Evolutionary conservation across 1,284 basidiomycete species (phyloP).

Genomic region (Ceratobasidium sp.): DNA sequence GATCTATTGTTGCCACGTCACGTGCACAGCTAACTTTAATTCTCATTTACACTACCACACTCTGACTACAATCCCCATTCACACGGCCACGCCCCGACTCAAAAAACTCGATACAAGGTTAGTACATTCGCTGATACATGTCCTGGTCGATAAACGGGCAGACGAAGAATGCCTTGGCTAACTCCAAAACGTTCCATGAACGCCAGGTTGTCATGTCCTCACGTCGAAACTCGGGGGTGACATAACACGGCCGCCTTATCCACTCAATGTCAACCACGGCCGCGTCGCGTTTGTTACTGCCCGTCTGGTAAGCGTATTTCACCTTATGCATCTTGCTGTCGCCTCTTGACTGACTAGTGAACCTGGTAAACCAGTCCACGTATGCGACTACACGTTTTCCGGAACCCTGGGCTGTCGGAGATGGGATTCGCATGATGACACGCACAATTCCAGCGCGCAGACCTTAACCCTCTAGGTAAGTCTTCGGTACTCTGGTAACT

Average conservation of each 20-base stretch:
- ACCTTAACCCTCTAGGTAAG: not conserved
- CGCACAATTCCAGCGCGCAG: not conserved
- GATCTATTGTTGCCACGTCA: no score
- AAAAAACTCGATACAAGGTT: not conserved
- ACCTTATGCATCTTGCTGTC: constrained; percentile 1
- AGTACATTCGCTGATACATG: constrained; percentile 3
- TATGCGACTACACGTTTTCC: constrained; percentile 24
- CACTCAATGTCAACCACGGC: constrained; percentile 9
- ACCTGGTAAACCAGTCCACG: constrained; percentile 35
- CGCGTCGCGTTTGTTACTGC: not conserved
- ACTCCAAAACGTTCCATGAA: constrained; percentile 29
- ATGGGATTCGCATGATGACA: not conserved
- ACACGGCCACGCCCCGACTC: no score
- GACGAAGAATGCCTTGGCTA: not conserved
- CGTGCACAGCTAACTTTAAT: no score
- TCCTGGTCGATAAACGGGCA: not conserved
- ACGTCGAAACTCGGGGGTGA: constrained; percentile 1
- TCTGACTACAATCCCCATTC: no score
- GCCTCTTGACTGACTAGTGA: not conserved
- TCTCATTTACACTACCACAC: no score
- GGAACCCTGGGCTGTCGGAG: not conserved
- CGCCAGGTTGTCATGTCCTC: not conserved
- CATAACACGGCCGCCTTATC: constrained; percentile 24
- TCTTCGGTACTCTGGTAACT: no score
- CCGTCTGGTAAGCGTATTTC: not conserved